Evolutionary conservation across 2,329 filamentous ascomycete species (phyloP).

Genomic region (Fusarium sp.): DNA sequence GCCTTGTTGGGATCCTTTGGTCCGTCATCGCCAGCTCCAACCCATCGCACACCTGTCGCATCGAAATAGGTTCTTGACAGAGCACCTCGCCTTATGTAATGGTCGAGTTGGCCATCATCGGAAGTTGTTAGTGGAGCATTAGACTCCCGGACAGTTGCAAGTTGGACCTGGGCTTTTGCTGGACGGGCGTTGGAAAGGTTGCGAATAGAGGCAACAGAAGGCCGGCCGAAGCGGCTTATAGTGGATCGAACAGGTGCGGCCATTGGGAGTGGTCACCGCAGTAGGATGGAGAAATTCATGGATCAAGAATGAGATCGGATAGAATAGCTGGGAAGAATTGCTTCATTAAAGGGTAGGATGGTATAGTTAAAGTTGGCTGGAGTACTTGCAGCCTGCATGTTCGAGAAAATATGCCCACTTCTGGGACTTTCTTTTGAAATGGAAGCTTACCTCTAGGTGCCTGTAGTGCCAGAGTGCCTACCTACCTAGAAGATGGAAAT

Average conservation of each 20-base stretch:
- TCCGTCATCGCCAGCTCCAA: conserved; percentile 47
- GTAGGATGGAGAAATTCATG: conserved; percentile 39
- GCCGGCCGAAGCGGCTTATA: conserved; percentile 42
- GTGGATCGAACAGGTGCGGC: conserved; percentile 49
- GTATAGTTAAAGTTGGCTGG: conserved; percentile 3
- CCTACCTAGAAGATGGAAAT: not conserved
- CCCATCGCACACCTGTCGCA: conserved; percentile 46
- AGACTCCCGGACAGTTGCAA: conserved; percentile 28
- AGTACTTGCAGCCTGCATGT: conserved; percentile 17
- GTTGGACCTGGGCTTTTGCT: conserved; percentile 48
- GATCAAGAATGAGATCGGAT: conserved; percentile 12
- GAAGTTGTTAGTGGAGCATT: conserved; percentile 5
- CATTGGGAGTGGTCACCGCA: conserved; percentile 49
- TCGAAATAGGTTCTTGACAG: conserved; percentile 49
- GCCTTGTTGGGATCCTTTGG: conserved; percentile 67
- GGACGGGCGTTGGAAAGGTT: conserved; percentile 47
- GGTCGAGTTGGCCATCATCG: conserved; percentile 13
- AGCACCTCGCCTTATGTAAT: conserved; percentile 20
- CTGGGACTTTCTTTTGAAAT: conserved; percentile 31
- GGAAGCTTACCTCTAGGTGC: conserved; percentile 2
- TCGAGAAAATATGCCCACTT: conserved; percentile 30
- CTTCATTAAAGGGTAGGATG: not conserved
- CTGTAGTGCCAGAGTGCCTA: not conserved
- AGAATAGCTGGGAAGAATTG: not conserved
- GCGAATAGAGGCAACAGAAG: conserved; percentile 41